phyloP scores from a whole-genome alignment of 1,284 basidiomycete species.

The Peniophora sp. region DNA sequence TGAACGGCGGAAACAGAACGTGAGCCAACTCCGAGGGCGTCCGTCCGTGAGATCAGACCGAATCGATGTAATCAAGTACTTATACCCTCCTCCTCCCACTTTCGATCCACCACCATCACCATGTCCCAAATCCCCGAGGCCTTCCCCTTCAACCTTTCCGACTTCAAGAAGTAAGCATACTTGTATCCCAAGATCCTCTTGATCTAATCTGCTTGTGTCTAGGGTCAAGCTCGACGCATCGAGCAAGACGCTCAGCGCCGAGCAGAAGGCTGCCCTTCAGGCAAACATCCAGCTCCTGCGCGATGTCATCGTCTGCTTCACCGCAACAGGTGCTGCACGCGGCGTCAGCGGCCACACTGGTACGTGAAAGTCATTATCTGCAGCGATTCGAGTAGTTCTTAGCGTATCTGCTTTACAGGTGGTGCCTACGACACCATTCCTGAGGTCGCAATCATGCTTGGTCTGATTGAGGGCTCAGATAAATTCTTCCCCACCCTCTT shows the following conservation, averaged over 20 bases:
- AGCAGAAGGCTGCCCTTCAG: slow-evolving; percentile 51
- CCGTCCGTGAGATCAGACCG: neutral
- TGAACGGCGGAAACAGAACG: too few species aligned
- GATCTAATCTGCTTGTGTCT: slow-evolving; percentile 4
- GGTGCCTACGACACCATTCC: slow-evolving; percentile 83
- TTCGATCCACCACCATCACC: neutral
- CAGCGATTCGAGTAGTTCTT: slow-evolving; percentile 2
- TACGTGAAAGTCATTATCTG: slow-evolving; percentile 14
- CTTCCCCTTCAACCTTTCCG: slow-evolving; percentile 71
- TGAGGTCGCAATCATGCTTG: slow-evolving; percentile 69
- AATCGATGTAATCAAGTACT: neutral
- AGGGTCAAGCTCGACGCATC: slow-evolving; percentile 67
- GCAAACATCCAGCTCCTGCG: slow-evolving; percentile 72
- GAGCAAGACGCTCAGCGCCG: slow-evolving; percentile 48
- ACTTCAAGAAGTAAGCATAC: slow-evolving; percentile 56
- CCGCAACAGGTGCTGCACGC: slow-evolving; percentile 71
- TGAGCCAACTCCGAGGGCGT: neutral
- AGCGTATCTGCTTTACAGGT: slow-evolving; percentile 29
- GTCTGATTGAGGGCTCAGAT: slow-evolving; percentile 59
- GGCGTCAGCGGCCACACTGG: slow-evolving; percentile 81
- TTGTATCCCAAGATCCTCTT: slow-evolving; percentile 2
- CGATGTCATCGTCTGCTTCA: slow-evolving; percentile 78
- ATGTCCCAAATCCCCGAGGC: slow-evolving; percentile 25
- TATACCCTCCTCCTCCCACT: neutral
- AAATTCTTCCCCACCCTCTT: slow-evolving; percentile 62